Evolutionary conservation across 306 rosid genomes (phyloP), one percentile per base, ranked within the genome.

Genomic region (Citrullus amarus): DNA sequence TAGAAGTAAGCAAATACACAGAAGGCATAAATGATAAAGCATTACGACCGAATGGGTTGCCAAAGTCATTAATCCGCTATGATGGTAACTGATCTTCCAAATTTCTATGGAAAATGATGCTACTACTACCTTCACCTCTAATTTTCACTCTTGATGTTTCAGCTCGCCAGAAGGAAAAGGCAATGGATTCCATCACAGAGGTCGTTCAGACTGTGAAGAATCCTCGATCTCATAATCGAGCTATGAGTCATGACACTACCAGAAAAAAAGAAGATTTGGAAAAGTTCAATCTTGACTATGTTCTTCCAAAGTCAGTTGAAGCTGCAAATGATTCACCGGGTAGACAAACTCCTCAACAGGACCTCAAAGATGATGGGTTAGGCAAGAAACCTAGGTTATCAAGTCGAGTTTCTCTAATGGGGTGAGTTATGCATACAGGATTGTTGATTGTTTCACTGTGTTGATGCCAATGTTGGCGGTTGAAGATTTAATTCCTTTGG

Each of bases 111-210:
- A 70, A 6, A 75, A 28, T 68, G 57, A 20, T 46, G 77, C 16
- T 79, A 56, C 48, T 46, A 75, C 16, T 79, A 56, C 48, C 71
- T 71, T 59, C 76, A 67, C 28, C 59, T 78, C 74, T 87, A 58
- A 89, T 80, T 57, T 48, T 87, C 50, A 38, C 8, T 79, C 54
- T 86, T 87, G 75, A 77, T 83, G 79, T 84, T 66, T 82, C 84
- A 95, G 99, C 96, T 90, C 98, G 99, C 81, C 99, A 95, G 82
- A 92, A 89, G 92, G 99, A 91, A 78, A 81, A 76, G 58, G 99
- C 99, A 53, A 14, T 87, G 79, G 95, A 81, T 75, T 95, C 98
- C 58, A 88, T 95, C 44, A 82, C 86, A 2, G 99, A 95, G 90
- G 97, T 95, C 76, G 88, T 95, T 69, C 97, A 95, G 81, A 92